Conservation (phyloP, 2,329 filamentous ascomycete species). For the Botryotinia convoluta region DNA sequence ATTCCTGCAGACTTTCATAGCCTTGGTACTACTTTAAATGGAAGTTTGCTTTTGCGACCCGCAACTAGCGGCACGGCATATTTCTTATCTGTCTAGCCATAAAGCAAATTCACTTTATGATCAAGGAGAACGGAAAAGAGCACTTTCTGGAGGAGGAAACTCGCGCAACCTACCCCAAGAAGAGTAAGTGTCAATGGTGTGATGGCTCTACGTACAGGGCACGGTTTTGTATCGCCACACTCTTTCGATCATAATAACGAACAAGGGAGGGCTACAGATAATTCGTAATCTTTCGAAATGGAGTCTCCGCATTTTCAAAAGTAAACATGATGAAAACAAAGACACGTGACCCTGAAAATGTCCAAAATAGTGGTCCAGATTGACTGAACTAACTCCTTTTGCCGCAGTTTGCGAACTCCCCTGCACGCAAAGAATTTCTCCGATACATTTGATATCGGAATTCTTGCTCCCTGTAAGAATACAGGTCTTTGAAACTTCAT, state of each 20-base stretch:
- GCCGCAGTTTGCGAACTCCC: not conserved
- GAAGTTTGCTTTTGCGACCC: not conserved
- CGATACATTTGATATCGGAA: not conserved
- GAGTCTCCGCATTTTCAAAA: constrained; percentile 7
- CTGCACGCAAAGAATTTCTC: not conserved
- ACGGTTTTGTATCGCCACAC: not conserved
- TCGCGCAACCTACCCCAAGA: constrained; percentile 2
- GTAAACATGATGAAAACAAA: constrained; percentile 1
- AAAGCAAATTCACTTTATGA: not conserved
- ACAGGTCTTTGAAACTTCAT: not conserved
- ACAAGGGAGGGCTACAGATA: not conserved
- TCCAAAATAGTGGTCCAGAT: not conserved
- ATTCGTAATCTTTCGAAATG: not conserved
- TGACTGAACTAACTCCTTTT: not conserved
- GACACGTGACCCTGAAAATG: not conserved
- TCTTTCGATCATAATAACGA: not conserved
- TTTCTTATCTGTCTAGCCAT: not conserved
- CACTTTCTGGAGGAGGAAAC: not conserved
- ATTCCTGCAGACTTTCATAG: not conserved
- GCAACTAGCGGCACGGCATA: not conserved
- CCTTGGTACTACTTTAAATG: not conserved
- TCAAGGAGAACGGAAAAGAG: not conserved
- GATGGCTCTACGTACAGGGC: not conserved
- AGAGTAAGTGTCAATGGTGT: not conserved
- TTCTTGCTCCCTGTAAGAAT: not conserved